These are phyloP conservation scores for Malus hybrid DNA, from an alignment of 331 rosid species.

Conservation along the genomic window DNA sequence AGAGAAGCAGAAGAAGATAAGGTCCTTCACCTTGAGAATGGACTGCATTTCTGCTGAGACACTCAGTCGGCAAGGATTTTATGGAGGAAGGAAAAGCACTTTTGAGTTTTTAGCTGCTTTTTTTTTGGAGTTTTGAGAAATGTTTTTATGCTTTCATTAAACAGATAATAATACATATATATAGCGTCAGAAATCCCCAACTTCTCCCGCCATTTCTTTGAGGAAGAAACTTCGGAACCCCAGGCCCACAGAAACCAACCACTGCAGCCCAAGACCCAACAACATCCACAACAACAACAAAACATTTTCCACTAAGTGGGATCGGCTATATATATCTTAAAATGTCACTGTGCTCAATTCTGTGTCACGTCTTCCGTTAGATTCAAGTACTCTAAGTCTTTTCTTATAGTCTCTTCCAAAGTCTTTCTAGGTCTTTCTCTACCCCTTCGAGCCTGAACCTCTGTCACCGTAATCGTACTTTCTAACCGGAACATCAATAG, in stretches of 20 bases:
- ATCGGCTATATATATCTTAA: no score
- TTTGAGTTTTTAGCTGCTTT: not conserved
- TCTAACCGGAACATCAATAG: no score
- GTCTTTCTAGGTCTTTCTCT: no score
- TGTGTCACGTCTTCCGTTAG: no score
- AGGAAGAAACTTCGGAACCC: not conserved
- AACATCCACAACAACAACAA: no score
- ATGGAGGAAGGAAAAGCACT: not conserved
- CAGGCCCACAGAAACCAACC: not conserved
- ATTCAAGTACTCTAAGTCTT: no score
- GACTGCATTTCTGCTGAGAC: conserved; percentile 3
- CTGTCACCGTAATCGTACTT: no score
- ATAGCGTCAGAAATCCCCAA: not conserved
- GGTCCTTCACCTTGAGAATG: not conserved
- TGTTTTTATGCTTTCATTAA: not conserved
- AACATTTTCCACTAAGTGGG: no score
- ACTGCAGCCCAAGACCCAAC: not conserved
- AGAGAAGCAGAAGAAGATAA: not conserved
- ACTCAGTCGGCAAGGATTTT: not conserved
- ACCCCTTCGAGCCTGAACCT: accelerated
- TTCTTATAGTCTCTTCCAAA: no score
- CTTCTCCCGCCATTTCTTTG: conserved; percentile 12
- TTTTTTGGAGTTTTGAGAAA: not conserved
- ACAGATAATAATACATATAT: not conserved
- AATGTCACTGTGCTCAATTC: no score